Base-by-base conservation (phyloP, 176 grass and related monocot species). In the Urochloa ruziziensis region DNA sequence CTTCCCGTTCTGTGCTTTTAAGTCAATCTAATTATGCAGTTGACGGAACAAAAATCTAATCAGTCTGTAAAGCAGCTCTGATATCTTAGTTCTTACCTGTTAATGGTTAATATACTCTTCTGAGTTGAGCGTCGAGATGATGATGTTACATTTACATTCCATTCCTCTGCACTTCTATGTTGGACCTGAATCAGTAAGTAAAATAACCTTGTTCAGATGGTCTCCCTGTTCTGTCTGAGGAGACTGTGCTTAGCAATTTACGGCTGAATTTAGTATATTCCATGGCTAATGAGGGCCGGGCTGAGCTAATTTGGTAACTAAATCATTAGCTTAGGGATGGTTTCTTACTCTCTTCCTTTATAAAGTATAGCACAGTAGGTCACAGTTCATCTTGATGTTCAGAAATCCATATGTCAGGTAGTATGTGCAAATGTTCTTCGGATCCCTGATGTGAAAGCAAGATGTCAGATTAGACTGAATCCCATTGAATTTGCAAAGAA, bases 81-180 rank as follows among this genome's bases (percentile, higher is more conserved):
- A 21, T 28, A 34, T 49, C 36, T 60, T 40, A n/a, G n/a, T 40
- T 9, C 39, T 40, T 16, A 43, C 34, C 15, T 5, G 10, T 5
- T 39, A 42, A 54, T 43, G 16, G 25, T 5, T 15, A n/a, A 11
- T 25, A 34, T 32, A 8, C 4, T 47, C 42, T n/a, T 8, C 9
- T 10, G 42, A 44, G n/a, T 89, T 56, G 57, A 85, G 49, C 79
- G 81, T 7, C 15, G 71, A 21, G 10, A 48, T 12, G 18, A 54
- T 36, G 71, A 73, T 57, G 49, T 24, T 10, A 57, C 32, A 9
- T 75, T 23, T 36, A 52, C 65, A 28, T 46, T 70, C n/a, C 65
- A 28, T 46, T 70, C n/a, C 23, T 53, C 39, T 35, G 29, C 47
- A 53, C 28, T 35, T 74, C 10, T n/a, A 35, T 52, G 47, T 28